Percentiles rank a stretch among this genome's conserved stretches.
These are phyloP conservation scores for Thielaviopsis euricoi DNA, from an alignment of 2,329 filamentous ascomycete genomes.

Conservation along the genomic window DNA sequence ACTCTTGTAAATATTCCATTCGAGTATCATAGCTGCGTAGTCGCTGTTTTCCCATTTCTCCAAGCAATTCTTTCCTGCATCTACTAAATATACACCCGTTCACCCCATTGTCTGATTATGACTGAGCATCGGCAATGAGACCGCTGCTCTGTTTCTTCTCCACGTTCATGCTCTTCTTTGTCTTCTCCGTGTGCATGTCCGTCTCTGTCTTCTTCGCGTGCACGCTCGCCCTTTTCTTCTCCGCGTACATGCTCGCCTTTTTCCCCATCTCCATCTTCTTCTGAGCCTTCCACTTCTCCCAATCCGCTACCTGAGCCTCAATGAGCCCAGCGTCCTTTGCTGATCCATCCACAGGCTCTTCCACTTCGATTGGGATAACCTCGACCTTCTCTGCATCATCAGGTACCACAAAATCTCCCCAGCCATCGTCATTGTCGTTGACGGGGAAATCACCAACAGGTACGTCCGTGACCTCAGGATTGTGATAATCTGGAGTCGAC, in stretches of 20 bases:
- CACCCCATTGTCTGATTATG: not conserved
- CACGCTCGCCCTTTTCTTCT: not conserved
- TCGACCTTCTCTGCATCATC: not conserved
- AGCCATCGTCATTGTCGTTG: conserved; percentile 1
- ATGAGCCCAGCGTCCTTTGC: not conserved
- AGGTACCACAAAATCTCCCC: not conserved
- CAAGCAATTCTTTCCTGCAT: not conserved
- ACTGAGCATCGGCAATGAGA: not conserved
- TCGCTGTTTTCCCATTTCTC: not conserved
- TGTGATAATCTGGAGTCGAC: conserved; percentile 21
- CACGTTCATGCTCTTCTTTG: not conserved
- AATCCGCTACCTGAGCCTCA: not conserved
- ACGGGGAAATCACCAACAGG: not conserved
- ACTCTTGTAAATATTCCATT: too few species aligned
- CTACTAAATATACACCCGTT: not conserved
- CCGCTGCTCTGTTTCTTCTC: not conserved
- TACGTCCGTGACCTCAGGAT: conserved; percentile 20
- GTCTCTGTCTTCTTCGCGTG: not conserved
- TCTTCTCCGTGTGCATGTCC: too few species aligned
- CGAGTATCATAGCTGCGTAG: not conserved
- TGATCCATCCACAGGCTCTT: not conserved
- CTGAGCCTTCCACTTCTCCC: not conserved
- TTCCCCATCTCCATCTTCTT: not conserved
- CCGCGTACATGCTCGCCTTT: not conserved
- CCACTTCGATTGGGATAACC: not conserved